Percentiles rank a stretch among this genome's conserved stretches.
phyloP scores from a whole-genome alignment of 768 basidiomycete species.

The Coprinopsis sp. region DNA sequence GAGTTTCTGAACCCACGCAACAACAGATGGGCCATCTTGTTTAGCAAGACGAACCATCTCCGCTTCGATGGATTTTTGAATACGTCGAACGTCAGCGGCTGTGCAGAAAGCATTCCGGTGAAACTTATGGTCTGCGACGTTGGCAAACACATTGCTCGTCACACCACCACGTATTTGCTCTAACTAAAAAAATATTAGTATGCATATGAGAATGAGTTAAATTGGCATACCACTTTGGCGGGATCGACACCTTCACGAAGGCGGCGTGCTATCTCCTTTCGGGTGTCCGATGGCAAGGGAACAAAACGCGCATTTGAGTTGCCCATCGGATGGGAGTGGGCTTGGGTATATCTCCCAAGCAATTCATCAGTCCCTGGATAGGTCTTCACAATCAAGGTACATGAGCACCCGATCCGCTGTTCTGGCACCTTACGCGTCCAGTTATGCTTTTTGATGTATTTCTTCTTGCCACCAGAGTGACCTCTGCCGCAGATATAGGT shows the following conservation, averaged over 20 bases:
- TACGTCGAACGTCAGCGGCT: constrained; percentile 2
- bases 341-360: not conserved
- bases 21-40: constrained; percentile 9
- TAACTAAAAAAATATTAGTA: not conserved
- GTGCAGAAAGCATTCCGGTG: not conserved
- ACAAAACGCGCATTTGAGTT: not conserved
- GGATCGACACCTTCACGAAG: not conserved
- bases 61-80: constrained; percentile 13
- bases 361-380: not conserved
- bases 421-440: not conserved
- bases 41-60: constrained; percentile 6
- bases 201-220: not conserved
- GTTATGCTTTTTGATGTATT: constrained; percentile 1
- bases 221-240: not conserved
- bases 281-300: not conserved
- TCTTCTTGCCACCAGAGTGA: not conserved
- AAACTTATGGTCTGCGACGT: no score
- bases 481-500: constrained; percentile 2
- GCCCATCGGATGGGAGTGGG: not conserved
- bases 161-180: not conserved
- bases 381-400: not conserved
- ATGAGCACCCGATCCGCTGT: not conserved
- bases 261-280: not conserved
- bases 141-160: not conserved
- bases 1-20: constrained; percentile 9